These are phyloP conservation scores for Xylaria sp. DNA, from an alignment of 2,329 filamentous ascomycete species.

Conservation along the genomic window DNA sequence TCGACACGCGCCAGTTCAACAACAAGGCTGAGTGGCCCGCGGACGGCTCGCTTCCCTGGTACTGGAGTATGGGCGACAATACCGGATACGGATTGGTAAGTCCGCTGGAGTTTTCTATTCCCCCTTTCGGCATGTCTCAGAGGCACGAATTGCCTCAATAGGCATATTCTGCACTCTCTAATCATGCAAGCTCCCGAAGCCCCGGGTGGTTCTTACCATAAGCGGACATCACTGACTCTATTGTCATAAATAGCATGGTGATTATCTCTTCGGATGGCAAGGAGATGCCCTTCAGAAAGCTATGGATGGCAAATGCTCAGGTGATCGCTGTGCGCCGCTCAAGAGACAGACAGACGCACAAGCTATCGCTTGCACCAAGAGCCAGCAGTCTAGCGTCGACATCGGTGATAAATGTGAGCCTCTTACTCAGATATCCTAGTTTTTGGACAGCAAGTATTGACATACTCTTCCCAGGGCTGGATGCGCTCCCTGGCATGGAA, in stretches of 20 bases:
- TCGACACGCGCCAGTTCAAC: conserved; percentile 51
- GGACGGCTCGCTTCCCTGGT: conserved; percentile 48
- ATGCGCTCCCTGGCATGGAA: conserved; percentile 31
- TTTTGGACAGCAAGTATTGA: conserved; percentile 9
- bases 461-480: conserved; percentile 29
- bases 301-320: conserved; percentile 50
- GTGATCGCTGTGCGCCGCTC: conserved; percentile 47
- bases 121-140: too few species aligned
- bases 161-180: too few species aligned
- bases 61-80: conserved; percentile 48
- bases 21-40: conserved; percentile 50
- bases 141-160: too few species aligned
- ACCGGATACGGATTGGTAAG: conserved; percentile 41
- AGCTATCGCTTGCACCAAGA: conserved; percentile 47
- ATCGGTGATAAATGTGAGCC: conserved; percentile 43
- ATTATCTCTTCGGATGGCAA: conserved; percentile 54
- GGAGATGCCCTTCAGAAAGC: conserved; percentile 51
- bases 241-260: too few species aligned
- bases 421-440: too few species aligned
- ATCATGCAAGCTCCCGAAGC: too few species aligned
- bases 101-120: too few species aligned
- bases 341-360: conserved; percentile 46
- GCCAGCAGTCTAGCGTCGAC: conserved; percentile 39
- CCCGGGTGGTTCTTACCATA: too few species aligned
- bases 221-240: too few species aligned